These are phyloP conservation scores for Termitomyces titanicus DNA, from an alignment of 768 basidiomycete species.

Conservation along the genomic window DNA sequence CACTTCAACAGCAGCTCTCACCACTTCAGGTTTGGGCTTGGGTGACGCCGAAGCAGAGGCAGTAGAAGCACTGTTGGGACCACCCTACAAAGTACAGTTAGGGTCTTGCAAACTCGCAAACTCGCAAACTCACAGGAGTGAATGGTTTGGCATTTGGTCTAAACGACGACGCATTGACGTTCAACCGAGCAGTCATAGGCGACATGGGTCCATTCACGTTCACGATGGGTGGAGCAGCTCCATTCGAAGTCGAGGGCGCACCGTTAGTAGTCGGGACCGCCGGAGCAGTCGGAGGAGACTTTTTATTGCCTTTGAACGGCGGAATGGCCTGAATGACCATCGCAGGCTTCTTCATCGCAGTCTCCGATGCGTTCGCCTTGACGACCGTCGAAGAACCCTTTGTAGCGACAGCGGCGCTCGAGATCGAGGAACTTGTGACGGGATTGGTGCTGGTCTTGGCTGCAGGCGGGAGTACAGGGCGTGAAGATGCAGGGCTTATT, in stretches of 20 bases:
- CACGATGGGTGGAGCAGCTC: constrained; percentile 13
- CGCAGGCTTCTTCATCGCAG: constrained; percentile 38
- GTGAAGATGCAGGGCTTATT: constrained; percentile 21
- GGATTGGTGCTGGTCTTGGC: constrained; percentile 24
- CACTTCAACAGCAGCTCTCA: constrained; percentile 18
- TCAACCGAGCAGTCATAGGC: constrained; percentile 64
- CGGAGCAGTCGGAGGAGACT: background rate
- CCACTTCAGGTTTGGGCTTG: constrained; percentile 60
- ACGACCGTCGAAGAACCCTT: constrained; percentile 25
- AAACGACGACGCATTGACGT: constrained; percentile 89
- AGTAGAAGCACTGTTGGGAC: constrained; percentile 38
- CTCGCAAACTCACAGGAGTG: constrained; percentile 59
- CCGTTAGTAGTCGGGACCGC: constrained; percentile 27
- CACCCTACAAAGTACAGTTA: constrained; percentile 32
- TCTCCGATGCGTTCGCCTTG: constrained; percentile 20
- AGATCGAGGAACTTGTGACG: constrained; percentile 18
- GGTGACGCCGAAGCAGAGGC: constrained; percentile 54
- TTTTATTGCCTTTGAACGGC: constrained; percentile 67
- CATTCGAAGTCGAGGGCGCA: constrained; percentile 20
- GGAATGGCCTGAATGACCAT: constrained; percentile 93
- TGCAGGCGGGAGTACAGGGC: constrained; percentile 18
- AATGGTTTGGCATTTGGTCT: constrained; percentile 84
- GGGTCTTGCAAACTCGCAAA: no score
- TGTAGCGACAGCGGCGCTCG: constrained; percentile 18
- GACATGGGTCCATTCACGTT: constrained; percentile 36